Evolutionary conservation across 768 basidiomycete genomes (phyloP).

Genomic region (Cystoderma amianthinum): DNA sequence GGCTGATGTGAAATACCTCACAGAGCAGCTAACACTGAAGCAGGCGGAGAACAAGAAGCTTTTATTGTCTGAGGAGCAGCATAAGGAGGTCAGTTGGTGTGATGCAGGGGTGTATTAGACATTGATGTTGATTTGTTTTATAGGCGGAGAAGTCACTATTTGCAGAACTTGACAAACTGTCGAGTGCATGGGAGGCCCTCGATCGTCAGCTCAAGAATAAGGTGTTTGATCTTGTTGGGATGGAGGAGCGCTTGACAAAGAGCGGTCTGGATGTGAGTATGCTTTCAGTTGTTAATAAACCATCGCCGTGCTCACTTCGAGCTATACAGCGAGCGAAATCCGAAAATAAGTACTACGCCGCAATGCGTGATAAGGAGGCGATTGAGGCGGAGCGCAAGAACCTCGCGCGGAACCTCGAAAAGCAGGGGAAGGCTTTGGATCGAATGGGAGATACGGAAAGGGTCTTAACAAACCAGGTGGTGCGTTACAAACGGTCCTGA

Average conservation of each 20-base stretch:
- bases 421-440: slow-evolving; percentile 53
- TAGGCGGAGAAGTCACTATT: slow-evolving; percentile 76
- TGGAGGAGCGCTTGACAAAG: slow-evolving; percentile 71
- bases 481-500: slow-evolving; percentile 22
- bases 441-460: slow-evolving; percentile 59
- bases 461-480: slow-evolving; percentile 49
- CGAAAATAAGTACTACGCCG: slow-evolving; percentile 90
- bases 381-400: slow-evolving; percentile 70
- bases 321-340: slow-evolving; percentile 80
- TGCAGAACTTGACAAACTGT: slow-evolving; percentile 79
- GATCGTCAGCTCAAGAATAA: slow-evolving; percentile 80
- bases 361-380: slow-evolving; percentile 86
- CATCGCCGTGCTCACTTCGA: neutral
- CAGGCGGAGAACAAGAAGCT: slow-evolving; percentile 62
- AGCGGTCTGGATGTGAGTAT: slow-evolving; percentile 60
- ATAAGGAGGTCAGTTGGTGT: slow-evolving; percentile 58
- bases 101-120: too few species aligned
- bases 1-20: slow-evolving; percentile 45
- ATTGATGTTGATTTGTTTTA: neutral
- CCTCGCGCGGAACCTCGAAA: slow-evolving; percentile 39
- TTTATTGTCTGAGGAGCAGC: slow-evolving; percentile 57
- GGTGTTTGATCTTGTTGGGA: slow-evolving; percentile 67
- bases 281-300: neutral
- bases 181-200: slow-evolving; percentile 79
- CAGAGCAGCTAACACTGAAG: slow-evolving; percentile 51